phyloP scores from a whole-genome alignment of 441 rosid species.

The Brassica hybrid region DNA sequence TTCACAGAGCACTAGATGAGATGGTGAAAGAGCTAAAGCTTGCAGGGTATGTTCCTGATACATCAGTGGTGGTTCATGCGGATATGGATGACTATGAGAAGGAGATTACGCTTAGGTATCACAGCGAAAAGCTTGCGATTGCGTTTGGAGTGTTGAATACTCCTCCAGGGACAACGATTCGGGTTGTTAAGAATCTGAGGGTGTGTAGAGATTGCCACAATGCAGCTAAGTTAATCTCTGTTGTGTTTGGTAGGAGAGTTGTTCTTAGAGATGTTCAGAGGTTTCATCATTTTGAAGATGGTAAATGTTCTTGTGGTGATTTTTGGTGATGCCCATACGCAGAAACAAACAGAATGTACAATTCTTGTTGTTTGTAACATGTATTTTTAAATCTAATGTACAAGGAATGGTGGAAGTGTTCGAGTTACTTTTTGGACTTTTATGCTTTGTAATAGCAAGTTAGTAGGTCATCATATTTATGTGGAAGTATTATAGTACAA shows the following conservation, averaged over 20 bases:
- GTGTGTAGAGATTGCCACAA: slow-evolving; percentile 74
- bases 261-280: slow-evolving; percentile 75
- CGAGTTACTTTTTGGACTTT: too few relatives aligned
- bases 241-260: slow-evolving; percentile 54
- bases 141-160: slow-evolving; percentile 63
- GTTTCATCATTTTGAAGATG: too few relatives aligned
- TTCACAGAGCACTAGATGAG: slow-evolving; percentile 54
- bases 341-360: too few relatives aligned
- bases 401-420: too few relatives aligned
- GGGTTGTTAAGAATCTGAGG: slow-evolving; percentile 68
- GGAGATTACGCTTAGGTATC: slow-evolving; percentile 62
- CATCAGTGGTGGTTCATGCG: slow-evolving; percentile 57
- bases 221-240: slow-evolving; percentile 63
- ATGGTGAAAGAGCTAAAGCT: slow-evolving; percentile 61
- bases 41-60: slow-evolving; percentile 70
- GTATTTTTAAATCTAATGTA: too few relatives aligned
- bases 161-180: slow-evolving; percentile 55
- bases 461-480: too few relatives aligned
- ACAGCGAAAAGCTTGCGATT: slow-evolving; percentile 68
- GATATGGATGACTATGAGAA: slow-evolving; percentile 57
- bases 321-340: too few relatives aligned
- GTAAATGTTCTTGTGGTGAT: too few relatives aligned
- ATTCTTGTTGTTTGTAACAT: too few relatives aligned
- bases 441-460: too few relatives aligned
- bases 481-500: too few relatives aligned